Conservation (phyloP, 1,139 yeast genomes). For the Protomyces gravidus region DNA sequence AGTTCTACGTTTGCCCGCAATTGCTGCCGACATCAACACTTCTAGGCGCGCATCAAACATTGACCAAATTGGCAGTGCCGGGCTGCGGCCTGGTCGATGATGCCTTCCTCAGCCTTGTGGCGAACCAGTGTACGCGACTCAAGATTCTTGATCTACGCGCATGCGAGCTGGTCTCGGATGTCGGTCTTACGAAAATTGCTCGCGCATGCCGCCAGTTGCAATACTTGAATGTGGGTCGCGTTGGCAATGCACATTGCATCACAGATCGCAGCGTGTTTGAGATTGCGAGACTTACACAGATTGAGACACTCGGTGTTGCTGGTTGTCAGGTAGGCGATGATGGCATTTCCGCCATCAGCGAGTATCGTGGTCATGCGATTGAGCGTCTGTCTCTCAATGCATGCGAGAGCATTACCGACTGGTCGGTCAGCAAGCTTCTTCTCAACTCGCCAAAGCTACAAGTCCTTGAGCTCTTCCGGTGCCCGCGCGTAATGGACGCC, state of each 20-base stretch:
- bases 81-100: constrained; percentile 66
- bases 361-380: constrained; percentile 52
- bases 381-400: constrained; percentile 74
- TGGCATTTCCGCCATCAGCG: constrained; percentile 74
- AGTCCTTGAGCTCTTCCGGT: constrained; percentile 73
- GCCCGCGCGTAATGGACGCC: constrained; percentile 56
- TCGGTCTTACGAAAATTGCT: constrained; percentile 65
- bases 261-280: constrained; percentile 65
- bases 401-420: constrained; percentile 62
- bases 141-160: constrained; percentile 74
- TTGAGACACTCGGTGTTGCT: constrained; percentile 78
- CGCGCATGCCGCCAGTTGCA: constrained; percentile 54
- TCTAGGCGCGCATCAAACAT: constrained; percentile 45
- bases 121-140: constrained; percentile 56
- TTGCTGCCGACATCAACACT: constrained; percentile 55
- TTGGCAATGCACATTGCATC: constrained; percentile 59
- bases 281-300: constrained; percentile 52
- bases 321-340: constrained; percentile 79
- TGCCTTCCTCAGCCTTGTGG: constrained; percentile 50
- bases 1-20: constrained; percentile 77
- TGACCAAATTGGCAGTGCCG: constrained; percentile 60
- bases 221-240: constrained; percentile 73
- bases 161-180: constrained; percentile 72
- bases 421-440: constrained; percentile 61
- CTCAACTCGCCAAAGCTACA: constrained; percentile 57